A percentile compares a stretch with the other conserved stretches of the same genome.
Evolutionary conservation across 1,139 yeast species (phyloP).

Genomic region (Protomyces arabidopsidicola): DNA sequence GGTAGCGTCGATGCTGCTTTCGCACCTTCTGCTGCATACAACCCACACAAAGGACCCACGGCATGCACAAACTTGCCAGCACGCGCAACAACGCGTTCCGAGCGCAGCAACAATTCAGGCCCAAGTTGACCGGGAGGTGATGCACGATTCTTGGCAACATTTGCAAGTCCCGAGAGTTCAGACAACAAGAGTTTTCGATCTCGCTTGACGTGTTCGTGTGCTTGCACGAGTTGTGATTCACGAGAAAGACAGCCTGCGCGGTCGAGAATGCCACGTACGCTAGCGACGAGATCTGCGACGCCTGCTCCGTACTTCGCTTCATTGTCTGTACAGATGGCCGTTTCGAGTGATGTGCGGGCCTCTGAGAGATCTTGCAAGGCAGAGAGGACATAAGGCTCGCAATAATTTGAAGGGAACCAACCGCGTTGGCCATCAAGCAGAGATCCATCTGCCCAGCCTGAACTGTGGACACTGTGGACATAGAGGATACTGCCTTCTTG

Average conservation of each 20-base stretch:
- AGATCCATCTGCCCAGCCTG: conserved; percentile 98
- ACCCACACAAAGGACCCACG: conserved; percentile 18
- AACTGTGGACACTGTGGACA: conserved; percentile 80
- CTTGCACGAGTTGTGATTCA: conserved; percentile 69
- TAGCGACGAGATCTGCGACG: conserved; percentile 67
- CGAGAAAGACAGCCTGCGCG: conserved; percentile 81
- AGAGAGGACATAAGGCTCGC: conserved; percentile 52
- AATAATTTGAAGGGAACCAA: conserved; percentile 96
- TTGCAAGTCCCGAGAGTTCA: conserved; percentile 85
- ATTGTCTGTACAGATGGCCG: conserved; percentile 13
- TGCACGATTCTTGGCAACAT: conserved; percentile 53
- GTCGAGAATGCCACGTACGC: conserved; percentile 56
- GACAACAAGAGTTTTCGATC: conserved; percentile 76
- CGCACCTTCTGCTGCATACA: conserved; percentile 14
- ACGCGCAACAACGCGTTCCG: conserved; percentile 64
- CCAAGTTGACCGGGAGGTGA: conserved; percentile 57
- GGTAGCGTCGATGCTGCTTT: not conserved
- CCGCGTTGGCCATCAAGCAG: conserved; percentile 70
- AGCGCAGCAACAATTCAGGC: conserved; percentile 44
- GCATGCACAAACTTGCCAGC: conserved; percentile 56
- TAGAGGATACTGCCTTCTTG: conserved; percentile 75
- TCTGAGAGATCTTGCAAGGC: conserved; percentile 58
- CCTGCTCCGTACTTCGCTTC: conserved; percentile 38
- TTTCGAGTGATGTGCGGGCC: conserved; percentile 61
- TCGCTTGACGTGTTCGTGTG: conserved; percentile 63